Evolutionary conservation across 169 alveolate genomes (phyloP).

Genomic region (Plasmodium gallinaceum): DNA sequence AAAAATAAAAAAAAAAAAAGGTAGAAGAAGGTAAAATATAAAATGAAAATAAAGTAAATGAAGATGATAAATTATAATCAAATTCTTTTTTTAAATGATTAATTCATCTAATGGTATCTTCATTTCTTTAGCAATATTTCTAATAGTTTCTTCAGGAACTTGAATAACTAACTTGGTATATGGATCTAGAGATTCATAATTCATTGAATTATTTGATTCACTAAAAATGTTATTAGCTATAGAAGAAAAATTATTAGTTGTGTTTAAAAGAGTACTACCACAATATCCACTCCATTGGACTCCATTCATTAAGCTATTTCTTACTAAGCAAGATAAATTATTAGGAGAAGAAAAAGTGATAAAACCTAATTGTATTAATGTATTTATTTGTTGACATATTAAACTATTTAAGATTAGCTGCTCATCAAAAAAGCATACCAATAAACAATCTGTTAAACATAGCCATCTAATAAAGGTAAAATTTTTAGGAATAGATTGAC

Average conservation of each 20-base stretch:
- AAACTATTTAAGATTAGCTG: constrained; percentile 62
- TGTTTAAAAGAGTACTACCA: constrained; percentile 65
- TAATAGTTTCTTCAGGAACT: constrained; percentile 71
- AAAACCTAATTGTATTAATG: constrained; percentile 66
- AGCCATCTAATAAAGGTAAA: constrained; percentile 77
- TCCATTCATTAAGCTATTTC: constrained; percentile 77
- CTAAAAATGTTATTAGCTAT: constrained; percentile 34
- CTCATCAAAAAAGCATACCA: constrained; percentile 74
- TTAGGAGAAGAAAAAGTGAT: constrained; percentile 46
- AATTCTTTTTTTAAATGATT: constrained; percentile 15
- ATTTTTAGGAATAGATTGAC: constrained; percentile 74
- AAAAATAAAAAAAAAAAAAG: background rate
- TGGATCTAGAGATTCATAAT: constrained; percentile 69
- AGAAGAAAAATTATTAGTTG: constrained; percentile 62
- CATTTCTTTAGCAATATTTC: constrained; percentile 46
- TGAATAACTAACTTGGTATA: constrained; percentile 71
- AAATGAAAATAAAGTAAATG: background rate
- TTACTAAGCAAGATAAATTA: constrained; percentile 60
- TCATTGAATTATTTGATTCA: constrained; percentile 4
- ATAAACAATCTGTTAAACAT: constrained; percentile 75
- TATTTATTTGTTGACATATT: constrained; percentile 73
- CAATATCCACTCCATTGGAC: constrained; percentile 79
- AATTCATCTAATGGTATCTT: constrained; percentile 75
- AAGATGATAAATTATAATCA: background rate
- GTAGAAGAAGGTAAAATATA: background rate